Percentiles rank a stretch among this genome's conserved stretches.
Conservation (phyloP, 495 filamentous ascomycete genomes). For the Podospora comata region DNA sequence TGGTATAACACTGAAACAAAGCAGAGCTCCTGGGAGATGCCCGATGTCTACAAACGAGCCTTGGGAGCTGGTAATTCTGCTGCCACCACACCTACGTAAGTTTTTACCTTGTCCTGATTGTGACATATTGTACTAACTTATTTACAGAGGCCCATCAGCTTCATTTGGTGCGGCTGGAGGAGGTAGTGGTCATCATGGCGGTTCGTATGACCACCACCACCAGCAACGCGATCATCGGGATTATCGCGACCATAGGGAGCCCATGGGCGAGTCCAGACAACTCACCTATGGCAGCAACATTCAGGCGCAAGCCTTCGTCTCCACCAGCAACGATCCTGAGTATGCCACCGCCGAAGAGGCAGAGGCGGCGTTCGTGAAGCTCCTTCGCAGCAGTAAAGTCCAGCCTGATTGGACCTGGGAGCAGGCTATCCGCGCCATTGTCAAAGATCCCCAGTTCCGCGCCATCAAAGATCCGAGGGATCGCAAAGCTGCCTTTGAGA, state of each 20-base stretch:
- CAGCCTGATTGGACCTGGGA: conserved; percentile 92
- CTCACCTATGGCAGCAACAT: conserved; percentile 64
- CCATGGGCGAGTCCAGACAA: conserved; percentile 62
- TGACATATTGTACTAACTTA: conserved; percentile 16
- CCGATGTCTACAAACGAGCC: conserved; percentile 73
- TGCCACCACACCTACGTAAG: conserved; percentile 62
- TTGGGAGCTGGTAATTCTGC: conserved; percentile 48
- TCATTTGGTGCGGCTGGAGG: conserved; percentile 61
- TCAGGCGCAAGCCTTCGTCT: conserved; percentile 59
- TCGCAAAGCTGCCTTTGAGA: conserved; percentile 89
- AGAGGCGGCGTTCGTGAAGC: conserved; percentile 88
- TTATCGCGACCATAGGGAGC: conserved; percentile 48
- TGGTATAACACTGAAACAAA: conserved; percentile 92
- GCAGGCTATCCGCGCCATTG: conserved; percentile 79
- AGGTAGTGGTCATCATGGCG: conserved; percentile 45
- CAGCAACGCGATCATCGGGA: conserved; percentile 28
- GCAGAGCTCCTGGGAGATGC: conserved; percentile 93
- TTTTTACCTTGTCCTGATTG: conserved; percentile 18
- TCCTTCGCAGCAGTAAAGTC: conserved; percentile 79
- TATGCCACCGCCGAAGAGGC: conserved; percentile 87
- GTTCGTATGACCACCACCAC: conserved; percentile 34
- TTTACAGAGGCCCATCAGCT: conserved; percentile 50
- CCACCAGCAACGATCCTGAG: conserved; percentile 71
- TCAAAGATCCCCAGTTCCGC: conserved; percentile 91
- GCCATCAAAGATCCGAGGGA: conserved; percentile 92